Percentiles rank a stretch among this genome's conserved stretches.
Conservation (phyloP, 2,329 filamentous ascomycete species). For the Colletotrichum sp. region DNA sequence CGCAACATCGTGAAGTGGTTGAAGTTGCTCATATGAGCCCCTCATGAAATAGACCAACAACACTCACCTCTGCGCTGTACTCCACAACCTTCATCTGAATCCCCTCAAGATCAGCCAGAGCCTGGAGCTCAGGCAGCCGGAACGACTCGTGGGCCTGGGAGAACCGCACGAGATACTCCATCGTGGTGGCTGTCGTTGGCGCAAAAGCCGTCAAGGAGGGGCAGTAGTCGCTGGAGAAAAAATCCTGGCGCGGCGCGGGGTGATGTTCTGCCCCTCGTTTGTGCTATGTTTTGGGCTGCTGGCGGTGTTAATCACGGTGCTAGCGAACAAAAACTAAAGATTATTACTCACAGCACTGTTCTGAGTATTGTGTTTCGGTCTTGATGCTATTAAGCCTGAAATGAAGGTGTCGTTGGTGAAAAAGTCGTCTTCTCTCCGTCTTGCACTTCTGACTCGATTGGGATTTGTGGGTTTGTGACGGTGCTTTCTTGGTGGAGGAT, state of each 20-base stretch:
- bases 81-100: conserved; percentile 74
- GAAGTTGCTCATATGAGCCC: background rate
- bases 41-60: conserved; percentile 15
- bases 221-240: background rate
- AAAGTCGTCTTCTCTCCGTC: background rate
- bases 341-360: background rate
- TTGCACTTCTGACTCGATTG: conserved; percentile 9
- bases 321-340: too few species aligned
- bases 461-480: background rate
- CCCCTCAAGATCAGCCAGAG: conserved; percentile 73
- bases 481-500: background rate
- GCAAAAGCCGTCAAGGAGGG: background rate
- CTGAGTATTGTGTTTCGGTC: accelerated
- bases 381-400: background rate
- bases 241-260: background rate
- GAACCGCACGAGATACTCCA: conserved; percentile 89
- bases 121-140: conserved; percentile 80
- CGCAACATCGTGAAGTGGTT: too few species aligned
- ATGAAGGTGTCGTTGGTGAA: background rate
- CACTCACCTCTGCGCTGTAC: conserved; percentile 75
- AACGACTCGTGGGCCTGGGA: conserved; percentile 92
- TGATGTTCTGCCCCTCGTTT: conserved; percentile 18
- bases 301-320: accelerated
- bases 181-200: conserved; percentile 27
- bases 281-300: background rate